These are phyloP conservation scores for Agapanthus africanus DNA, from an alignment of 106 monocot genomes.

Conservation along the genomic window DNA sequence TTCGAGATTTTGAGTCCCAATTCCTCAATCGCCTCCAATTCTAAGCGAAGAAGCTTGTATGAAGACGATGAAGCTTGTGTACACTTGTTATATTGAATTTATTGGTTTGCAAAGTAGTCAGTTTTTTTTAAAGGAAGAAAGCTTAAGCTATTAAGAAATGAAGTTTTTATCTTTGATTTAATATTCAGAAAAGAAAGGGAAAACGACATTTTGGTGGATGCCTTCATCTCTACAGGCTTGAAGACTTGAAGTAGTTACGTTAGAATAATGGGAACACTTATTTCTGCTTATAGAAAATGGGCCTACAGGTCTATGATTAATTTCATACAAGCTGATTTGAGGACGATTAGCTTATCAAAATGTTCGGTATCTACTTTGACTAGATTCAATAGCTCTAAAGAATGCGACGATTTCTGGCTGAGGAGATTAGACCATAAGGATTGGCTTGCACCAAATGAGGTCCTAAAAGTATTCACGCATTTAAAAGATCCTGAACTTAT, in stretches of 20 bases:
- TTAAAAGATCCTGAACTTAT: conserved; percentile 48
- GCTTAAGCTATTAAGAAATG: neutral
- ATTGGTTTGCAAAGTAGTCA: neutral
- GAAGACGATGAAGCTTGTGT: too few relatives aligned
- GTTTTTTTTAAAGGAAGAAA: neutral
- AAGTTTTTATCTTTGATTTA: neutral
- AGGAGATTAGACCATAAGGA: conserved; percentile 62
- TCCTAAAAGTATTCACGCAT: conserved; percentile 57
- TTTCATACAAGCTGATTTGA: neutral
- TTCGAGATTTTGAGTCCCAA: too few relatives aligned
- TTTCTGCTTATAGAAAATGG: conserved; percentile 10
- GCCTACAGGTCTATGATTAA: neutral
- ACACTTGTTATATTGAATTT: too few relatives aligned
- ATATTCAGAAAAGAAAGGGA: neutral
- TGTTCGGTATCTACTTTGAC: conserved; percentile 18
- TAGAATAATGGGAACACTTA: neutral
- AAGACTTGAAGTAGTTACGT: neutral
- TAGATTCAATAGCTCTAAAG: conserved; percentile 14
- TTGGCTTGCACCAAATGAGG: conserved; percentile 85
- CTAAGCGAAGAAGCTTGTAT: too few relatives aligned
- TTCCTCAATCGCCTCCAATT: too few relatives aligned
- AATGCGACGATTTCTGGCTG: conserved; percentile 45
- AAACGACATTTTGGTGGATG: neutral
- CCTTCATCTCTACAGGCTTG: neutral
- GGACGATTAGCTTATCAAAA: conserved; percentile 4